Conservation (phyloP, 2,329 filamentous ascomycete genomes). For the Leptographium procerum region DNA sequence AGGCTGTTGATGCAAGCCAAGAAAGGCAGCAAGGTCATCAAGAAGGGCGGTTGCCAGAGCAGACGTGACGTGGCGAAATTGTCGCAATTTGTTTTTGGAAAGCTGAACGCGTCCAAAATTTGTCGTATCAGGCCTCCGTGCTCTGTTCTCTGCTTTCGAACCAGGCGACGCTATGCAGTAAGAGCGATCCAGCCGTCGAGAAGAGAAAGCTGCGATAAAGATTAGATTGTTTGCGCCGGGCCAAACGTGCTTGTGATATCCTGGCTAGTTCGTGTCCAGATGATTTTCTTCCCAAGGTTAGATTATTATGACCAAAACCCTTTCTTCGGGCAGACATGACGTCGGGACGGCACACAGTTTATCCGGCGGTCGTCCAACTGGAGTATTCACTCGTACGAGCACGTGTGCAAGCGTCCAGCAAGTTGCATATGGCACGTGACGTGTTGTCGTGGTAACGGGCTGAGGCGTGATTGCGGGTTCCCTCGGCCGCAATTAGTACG, state of each 20-base stretch:
- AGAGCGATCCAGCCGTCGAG: background rate
- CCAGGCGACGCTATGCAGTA: background rate
- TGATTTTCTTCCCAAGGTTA: background rate
- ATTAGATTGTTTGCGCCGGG: background rate
- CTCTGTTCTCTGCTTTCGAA: too few relatives aligned
- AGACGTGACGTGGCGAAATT: background rate
- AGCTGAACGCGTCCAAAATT: background rate
- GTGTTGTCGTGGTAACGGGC: constrained; percentile 12
- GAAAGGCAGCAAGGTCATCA: too few relatives aligned
- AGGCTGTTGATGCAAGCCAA: background rate
- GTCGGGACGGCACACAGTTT: background rate
- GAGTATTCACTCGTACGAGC: too few relatives aligned
- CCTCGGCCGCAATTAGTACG: background rate
- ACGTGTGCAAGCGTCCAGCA: background rate
- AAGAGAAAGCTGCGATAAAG: background rate
- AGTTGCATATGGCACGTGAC: background rate
- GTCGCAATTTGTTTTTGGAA: background rate
- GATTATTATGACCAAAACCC: background rate
- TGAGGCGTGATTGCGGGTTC: background rate
- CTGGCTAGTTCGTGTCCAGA: background rate
- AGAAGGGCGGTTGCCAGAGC: background rate
- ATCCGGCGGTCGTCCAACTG: background rate
- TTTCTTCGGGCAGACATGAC: background rate
- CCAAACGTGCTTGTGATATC: background rate
- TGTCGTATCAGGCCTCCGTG: background rate